Evolutionary conservation across 1,139 yeast species (phyloP), one percentile per base, ranked within the genome.

Genomic region (Geotrichum klebahnii): DNA sequence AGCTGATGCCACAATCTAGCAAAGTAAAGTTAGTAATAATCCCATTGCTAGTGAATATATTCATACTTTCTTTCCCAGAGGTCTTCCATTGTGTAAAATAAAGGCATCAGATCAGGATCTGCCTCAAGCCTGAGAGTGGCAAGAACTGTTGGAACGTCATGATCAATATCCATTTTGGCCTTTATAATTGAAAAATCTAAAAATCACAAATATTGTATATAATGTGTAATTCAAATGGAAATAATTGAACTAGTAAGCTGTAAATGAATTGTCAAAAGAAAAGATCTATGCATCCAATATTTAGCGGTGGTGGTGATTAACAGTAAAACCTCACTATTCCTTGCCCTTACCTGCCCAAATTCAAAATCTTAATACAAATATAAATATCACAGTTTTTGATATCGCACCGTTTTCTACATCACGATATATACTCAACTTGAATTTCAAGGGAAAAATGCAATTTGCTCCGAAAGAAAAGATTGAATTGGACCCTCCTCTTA

Each of bases 61-160:
- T n/a, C 43, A 14, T 26, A 39, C 73, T 87, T 88, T 60, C 96
- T 77, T 65, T 90, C 97, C 70, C 88, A 86, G 56, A 75, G 75
- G 61, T 89, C 96, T 64, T 90, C 97, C 65, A 92, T 78, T 51
- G 83, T 81, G 63, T 82, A 83, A 59, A 85, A 78, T 39, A 80
- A 70, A 37, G 81, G 77, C 41, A 79, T 65, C 38, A 86, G 79
- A 37, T 82, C 80, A 0, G 80, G 75, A 51, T 82, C 86, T 6
- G 81, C 75, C 62, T 83, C 86, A 65, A 77, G 76, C 54, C 96
- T 79, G 53, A 90, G 73, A 3, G 82, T 76, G 40, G 84, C 81
- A 59, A 89, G 75, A 14, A 83, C 80, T 4, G 87, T 82, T 33
- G 86, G 68, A 28, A 68, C 67, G 57, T 70, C 73, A 55, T 59